These are phyloP conservation scores for Novymonas esmeraldas DNA, from an alignment of 208 protist species.

Conservation along the genomic window DNA sequence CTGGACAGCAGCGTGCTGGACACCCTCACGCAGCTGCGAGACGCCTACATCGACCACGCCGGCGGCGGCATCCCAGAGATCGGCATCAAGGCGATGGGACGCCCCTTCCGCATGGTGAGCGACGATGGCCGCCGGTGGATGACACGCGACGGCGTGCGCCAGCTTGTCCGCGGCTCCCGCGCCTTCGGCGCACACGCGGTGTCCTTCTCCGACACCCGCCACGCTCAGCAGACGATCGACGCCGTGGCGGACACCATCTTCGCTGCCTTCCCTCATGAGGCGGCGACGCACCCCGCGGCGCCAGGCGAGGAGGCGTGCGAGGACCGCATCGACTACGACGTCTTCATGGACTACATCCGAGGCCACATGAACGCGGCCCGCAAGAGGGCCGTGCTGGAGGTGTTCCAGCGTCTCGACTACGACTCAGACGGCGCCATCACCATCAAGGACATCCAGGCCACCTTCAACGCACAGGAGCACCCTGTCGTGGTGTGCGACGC, in stretches of 20 bases:
- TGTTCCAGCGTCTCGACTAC: constrained; percentile 87
- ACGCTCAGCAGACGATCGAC: constrained; percentile 38
- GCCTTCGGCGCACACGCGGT: constrained; percentile 43
- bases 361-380: constrained; percentile 82
- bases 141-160: constrained; percentile 60
- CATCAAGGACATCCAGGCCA: constrained; percentile 79
- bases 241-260: constrained; percentile 53
- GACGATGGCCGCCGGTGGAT: constrained; percentile 87
- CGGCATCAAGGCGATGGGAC: constrained; percentile 91
- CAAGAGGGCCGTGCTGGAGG: constrained; percentile 77
- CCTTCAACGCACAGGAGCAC: constrained; percentile 85
- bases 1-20: constrained; percentile 48
- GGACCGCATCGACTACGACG: constrained; percentile 77
- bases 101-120: constrained; percentile 72
- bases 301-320: constrained; percentile 19
- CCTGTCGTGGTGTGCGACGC: constrained; percentile 77
- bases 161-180: constrained; percentile 75
- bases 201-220: constrained; percentile 43
- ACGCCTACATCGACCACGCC: constrained; percentile 77
- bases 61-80: constrained; percentile 89
- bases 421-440: constrained; percentile 75
- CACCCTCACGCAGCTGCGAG: constrained; percentile 61
- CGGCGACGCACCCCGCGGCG: constrained; percentile 11
- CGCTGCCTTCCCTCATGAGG: constrained; percentile 75
- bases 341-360: constrained; percentile 85